Conservation (phyloP, 257 asterid genomes). For the Solanum commersonii region DNA sequence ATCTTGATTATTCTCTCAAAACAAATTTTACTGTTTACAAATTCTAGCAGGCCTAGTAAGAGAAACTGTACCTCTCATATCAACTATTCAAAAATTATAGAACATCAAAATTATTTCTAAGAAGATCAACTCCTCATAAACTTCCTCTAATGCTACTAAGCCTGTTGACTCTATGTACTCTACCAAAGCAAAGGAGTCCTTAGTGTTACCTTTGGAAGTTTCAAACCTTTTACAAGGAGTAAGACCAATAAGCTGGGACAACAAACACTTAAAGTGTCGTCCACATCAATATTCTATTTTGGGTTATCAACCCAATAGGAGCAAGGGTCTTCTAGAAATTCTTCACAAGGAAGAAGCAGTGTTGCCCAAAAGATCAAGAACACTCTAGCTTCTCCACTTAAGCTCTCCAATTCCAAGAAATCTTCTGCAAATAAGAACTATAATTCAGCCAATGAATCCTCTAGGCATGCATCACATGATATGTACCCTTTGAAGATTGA, state of each 20-base stretch:
- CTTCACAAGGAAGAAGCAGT: background rate
- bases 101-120: too few relatives aligned
- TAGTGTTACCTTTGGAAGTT: too few relatives aligned
- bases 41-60: too few relatives aligned
- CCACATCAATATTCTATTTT: background rate
- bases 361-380: background rate
- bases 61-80: too few relatives aligned
- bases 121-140: too few relatives aligned
- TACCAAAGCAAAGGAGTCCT: too few relatives aligned
- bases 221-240: background rate
- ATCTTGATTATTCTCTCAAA: background rate
- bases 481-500: background rate
- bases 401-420: background rate
- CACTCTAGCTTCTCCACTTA: background rate
- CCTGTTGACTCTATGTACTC: too few relatives aligned
- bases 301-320: background rate
- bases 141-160: too few relatives aligned
- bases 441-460: background rate
- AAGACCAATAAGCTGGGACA: background rate
- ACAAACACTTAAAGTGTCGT: background rate
- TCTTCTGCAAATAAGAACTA: background rate
- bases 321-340: background rate
- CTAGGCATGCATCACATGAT: background rate
- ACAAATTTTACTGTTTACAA: too few relatives aligned
- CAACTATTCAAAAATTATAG: too few relatives aligned